Evolutionary conservation across 1,284 basidiomycete genomes (phyloP).

Genomic region (Leccinum variabile): DNA sequence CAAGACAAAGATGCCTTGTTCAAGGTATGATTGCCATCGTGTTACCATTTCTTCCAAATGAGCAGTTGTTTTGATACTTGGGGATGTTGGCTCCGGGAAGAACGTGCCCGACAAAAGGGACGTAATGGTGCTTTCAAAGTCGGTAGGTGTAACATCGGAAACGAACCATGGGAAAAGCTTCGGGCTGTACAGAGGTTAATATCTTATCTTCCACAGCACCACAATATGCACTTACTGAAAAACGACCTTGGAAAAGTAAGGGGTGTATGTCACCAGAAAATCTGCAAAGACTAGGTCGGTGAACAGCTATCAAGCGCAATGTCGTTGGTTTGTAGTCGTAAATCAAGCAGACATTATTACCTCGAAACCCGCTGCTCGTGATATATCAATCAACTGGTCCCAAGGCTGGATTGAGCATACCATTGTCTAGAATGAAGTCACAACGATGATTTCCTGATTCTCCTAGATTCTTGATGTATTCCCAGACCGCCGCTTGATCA

Average conservation of each 20-base stretch:
- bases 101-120: slow-evolving; percentile 58
- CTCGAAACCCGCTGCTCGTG: slow-evolving; percentile 79
- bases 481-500: slow-evolving; percentile 80
- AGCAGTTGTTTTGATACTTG: slow-evolving; percentile 26
- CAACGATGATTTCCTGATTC: slow-evolving; percentile 52
- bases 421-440: slow-evolving; percentile 93
- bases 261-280: slow-evolving; percentile 86
- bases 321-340: slow-evolving; percentile 3
- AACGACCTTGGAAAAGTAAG: slow-evolving; percentile 76
- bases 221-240: slow-evolving; percentile 71
- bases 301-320: slow-evolving; percentile 60
- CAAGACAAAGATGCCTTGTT: slow-evolving; percentile 63
- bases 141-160: slow-evolving; percentile 82
- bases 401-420: slow-evolving; percentile 41
- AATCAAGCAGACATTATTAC: slow-evolving; percentile 10
- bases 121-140: slow-evolving; percentile 60
- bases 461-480: slow-evolving; percentile 57
- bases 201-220: not conserved
- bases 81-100: slow-evolving; percentile 41
- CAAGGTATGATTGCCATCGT: slow-evolving; percentile 76
- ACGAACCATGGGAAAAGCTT: slow-evolving; percentile 95
- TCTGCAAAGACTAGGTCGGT: slow-evolving; percentile 96
- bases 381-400: not conserved
- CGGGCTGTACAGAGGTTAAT: slow-evolving; percentile 51
- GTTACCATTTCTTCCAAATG: slow-evolving; percentile 62